A percentile compares a stretch with the other conserved stretches of the same genome.
phyloP scores from a whole-genome alignment of 1,284 basidiomycete genomes.

The Spongiforma sp. region DNA sequence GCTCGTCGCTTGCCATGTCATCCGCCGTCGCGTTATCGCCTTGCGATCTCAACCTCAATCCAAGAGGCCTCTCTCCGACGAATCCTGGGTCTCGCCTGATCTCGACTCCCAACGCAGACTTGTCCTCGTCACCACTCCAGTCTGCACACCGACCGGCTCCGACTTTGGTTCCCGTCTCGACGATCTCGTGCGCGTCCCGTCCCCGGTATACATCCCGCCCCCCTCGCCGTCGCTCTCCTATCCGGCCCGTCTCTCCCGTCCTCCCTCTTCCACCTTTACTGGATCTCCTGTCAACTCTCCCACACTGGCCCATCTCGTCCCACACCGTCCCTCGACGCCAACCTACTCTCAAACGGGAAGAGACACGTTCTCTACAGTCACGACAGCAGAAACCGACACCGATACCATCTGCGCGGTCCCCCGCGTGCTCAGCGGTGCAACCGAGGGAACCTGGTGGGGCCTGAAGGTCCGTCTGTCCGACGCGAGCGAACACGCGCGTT shows the following conservation, averaged over 20 bases:
- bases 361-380: slow-evolving; percentile 32
- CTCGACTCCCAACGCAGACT: slow-evolving; percentile 23
- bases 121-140: slow-evolving; percentile 23
- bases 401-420: too few relatives aligned
- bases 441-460: slow-evolving; percentile 20
- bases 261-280: slow-evolving; percentile 31
- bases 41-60: too few relatives aligned
- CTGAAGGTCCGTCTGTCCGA: slow-evolving; percentile 30
- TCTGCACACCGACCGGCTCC: slow-evolving; percentile 25
- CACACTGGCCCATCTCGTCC: too few relatives aligned
- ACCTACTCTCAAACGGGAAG: too few relatives aligned
- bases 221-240: slow-evolving; percentile 24
- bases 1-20: slow-evolving; percentile 10
- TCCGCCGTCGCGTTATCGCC: slow-evolving; percentile 20
- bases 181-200: slow-evolving; percentile 21
- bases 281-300: slow-evolving; percentile 7
- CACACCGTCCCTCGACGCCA: too few relatives aligned
- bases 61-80: slow-evolving; percentile 31
- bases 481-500: slow-evolving; percentile 32
- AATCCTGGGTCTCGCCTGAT: slow-evolving; percentile 34
- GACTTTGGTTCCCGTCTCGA: slow-evolving; percentile 25
- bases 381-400: slow-evolving; percentile 33
- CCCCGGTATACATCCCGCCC: slow-evolving; percentile 28
- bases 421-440: slow-evolving; percentile 11
- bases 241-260: slow-evolving; percentile 23